Conservation (phyloP, 2,329 filamentous ascomycete species). For the Basipetospora sp. region DNA sequence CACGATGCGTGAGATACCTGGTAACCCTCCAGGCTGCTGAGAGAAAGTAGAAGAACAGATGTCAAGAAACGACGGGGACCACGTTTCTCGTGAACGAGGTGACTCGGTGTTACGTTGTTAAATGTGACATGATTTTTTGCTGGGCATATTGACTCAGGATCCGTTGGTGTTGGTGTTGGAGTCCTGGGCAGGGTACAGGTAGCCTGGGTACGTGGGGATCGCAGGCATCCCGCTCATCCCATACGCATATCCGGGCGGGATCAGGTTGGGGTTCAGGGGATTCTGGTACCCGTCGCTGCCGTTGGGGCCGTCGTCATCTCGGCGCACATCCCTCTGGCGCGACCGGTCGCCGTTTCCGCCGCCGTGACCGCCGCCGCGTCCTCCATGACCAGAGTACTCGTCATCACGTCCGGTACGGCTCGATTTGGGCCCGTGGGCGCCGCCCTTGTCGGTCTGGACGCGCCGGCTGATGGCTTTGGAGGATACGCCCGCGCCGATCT, state of each 20-base stretch:
- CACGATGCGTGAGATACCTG: too few species aligned
- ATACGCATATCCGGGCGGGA: constrained; percentile 3
- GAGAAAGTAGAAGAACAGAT: too few species aligned
- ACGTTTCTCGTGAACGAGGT: too few species aligned
- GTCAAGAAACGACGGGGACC: too few species aligned
- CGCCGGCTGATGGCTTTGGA: constrained; percentile 69
- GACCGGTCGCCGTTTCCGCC: neutral
- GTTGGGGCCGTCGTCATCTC: constrained; percentile 2
- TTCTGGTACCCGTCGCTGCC: constrained; percentile 3
- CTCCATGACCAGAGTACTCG: neutral
- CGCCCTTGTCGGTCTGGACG: constrained; percentile 55
- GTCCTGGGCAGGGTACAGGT: constrained; percentile 3
- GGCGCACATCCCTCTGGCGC: constrained; percentile 1
- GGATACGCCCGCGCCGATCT: constrained; percentile 92
- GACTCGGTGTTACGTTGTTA: too few species aligned
- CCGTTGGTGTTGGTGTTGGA: neutral
- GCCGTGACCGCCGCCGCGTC: neutral
- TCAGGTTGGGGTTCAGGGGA: constrained; percentile 5
- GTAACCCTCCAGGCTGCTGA: too few species aligned
- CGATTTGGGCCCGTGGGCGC: constrained; percentile 49
- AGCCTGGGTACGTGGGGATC: constrained; percentile 5
- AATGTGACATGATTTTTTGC: too few species aligned
- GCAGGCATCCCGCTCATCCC: constrained; percentile 4
- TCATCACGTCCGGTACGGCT: constrained; percentile 22
- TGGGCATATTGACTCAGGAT: too few species aligned